A percentile compares a stretch with the other conserved stretches of the same genome.
Evolutionary conservation across 1,284 basidiomycete species (phyloP).

Genomic region (Ganoderma lingzhi): DNA sequence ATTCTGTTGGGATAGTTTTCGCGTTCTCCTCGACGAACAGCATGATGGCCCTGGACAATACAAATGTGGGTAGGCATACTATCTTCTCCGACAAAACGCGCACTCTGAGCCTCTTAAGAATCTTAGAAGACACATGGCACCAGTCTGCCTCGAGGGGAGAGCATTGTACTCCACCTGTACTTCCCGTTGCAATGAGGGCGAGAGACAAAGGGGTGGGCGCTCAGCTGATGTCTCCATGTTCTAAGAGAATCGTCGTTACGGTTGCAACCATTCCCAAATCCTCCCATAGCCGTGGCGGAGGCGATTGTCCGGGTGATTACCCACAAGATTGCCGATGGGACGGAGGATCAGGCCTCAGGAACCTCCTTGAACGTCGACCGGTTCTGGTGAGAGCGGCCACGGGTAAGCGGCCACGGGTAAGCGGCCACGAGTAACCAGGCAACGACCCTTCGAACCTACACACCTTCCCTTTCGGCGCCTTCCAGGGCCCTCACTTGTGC

Average conservation of each 20-base stretch:
- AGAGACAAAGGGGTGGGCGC: slow-evolving; percentile 4
- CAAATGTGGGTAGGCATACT: background rate
- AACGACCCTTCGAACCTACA: slow-evolving; percentile 26
- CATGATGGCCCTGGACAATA: slow-evolving; percentile 4
- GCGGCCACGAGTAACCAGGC: slow-evolving; percentile 21
- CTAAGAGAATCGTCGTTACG: background rate
- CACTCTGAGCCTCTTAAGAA: background rate
- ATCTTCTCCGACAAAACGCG: background rate
- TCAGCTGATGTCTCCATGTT: slow-evolving; percentile 7
- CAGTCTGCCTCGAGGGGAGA: slow-evolving; percentile 2
- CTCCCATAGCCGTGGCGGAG: slow-evolving; percentile 7
- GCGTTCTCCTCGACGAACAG: slow-evolving; percentile 7
- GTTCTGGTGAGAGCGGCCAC: slow-evolving; percentile 3
- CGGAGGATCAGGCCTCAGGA: slow-evolving; percentile 26
- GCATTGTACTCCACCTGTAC: background rate
- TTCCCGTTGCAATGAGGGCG: background rate
- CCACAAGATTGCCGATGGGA: slow-evolving; percentile 17
- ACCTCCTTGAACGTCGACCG: slow-evolving; percentile 3
- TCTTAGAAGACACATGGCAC: background rate
- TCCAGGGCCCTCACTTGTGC: slow-evolving; percentile 1
- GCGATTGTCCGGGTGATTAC: slow-evolving; percentile 21
- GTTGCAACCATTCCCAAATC: background rate
- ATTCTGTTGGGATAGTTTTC: slow-evolving; percentile 18
- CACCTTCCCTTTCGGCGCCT: slow-evolving; percentile 14
- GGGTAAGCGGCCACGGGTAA: too few relatives aligned